Evolutionary conservation across 2,329 filamentous ascomycete genomes (phyloP).

Genomic region (Penicillium sp.): DNA sequence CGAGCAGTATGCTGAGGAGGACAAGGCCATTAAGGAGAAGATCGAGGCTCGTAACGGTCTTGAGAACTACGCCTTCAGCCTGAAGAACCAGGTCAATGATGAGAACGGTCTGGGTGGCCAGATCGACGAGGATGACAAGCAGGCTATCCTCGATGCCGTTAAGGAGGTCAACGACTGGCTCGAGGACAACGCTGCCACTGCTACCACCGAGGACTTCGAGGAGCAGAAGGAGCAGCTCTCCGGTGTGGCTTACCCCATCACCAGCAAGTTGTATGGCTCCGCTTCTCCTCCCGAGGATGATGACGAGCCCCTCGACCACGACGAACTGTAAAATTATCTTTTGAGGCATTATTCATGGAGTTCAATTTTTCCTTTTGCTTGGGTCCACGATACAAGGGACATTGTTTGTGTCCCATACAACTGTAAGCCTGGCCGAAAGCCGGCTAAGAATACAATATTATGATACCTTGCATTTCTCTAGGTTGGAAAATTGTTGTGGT

Average conservation of each 20-base stretch:
- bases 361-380: conserved; percentile 29
- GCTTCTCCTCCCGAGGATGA: conserved; percentile 66
- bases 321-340: conserved; percentile 68
- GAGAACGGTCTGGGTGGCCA: conserved; percentile 96
- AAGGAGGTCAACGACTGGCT: conserved; percentile 98
- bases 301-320: conserved; percentile 68
- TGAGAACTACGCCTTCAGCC: conserved; percentile 98
- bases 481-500: not conserved
- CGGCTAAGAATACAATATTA: conserved; percentile 20
- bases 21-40: conserved; percentile 96
- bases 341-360: conserved; percentile 39
- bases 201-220: conserved; percentile 90
- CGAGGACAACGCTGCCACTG: conserved; percentile 85
- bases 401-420: conserved; percentile 8
- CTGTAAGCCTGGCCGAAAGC: not conserved
- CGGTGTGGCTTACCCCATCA: conserved; percentile 96
- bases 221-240: conserved; percentile 99
- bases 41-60: conserved; percentile 95
- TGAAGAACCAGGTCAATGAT: conserved; percentile 99
- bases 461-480: conserved; percentile 22
- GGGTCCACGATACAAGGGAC: conserved; percentile 20
- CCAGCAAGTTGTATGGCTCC: conserved; percentile 86
- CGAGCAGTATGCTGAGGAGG: conserved; percentile 98
- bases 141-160: conserved; percentile 88
- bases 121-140: conserved; percentile 98